These are phyloP conservation scores for Truncatella angustata DNA, from an alignment of 2,329 filamentous ascomycete genomes.

Conservation along the genomic window DNA sequence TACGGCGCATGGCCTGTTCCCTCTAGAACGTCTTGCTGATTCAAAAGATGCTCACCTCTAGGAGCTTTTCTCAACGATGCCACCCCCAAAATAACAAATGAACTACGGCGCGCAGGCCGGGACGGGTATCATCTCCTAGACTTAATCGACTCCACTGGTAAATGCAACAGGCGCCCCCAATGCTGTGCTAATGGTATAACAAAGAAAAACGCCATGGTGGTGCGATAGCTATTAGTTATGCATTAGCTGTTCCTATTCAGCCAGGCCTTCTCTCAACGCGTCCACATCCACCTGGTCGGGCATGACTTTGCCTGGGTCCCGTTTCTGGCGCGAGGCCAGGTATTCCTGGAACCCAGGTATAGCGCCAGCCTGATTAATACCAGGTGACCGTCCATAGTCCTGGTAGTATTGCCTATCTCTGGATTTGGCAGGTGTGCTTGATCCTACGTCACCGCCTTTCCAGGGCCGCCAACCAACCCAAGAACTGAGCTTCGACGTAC, in stretches of 20 bases:
- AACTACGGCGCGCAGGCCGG: conserved; percentile 3
- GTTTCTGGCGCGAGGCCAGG: conserved; percentile 49
- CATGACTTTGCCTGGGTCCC: conserved; percentile 54
- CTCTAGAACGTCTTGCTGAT: neutral
- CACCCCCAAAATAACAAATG: conserved; percentile 1
- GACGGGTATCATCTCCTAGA: conserved; percentile 7
- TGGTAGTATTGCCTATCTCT: conserved; percentile 23
- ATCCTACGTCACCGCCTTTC: conserved; percentile 22
- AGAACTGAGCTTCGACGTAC: conserved; percentile 34
- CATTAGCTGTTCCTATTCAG: conserved; percentile 31
- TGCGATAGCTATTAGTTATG: neutral
- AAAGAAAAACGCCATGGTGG: conserved; percentile 1
- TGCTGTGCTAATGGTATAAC: neutral
- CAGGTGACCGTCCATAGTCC: conserved; percentile 54
- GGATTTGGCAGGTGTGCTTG: conserved; percentile 32
- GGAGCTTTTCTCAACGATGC: neutral
- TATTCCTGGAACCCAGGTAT: conserved; percentile 70
- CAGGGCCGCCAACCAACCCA: conserved; percentile 44
- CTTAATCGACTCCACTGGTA: neutral
- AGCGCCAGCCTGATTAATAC: conserved; percentile 75
- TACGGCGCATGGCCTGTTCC: neutral
- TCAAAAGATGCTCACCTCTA: neutral
- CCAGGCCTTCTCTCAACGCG: conserved; percentile 59
- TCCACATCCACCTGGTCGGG: conserved; percentile 58
- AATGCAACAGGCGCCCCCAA: neutral